Conservation (phyloP, 2,329 filamentous ascomycete species). For the Phialophora tarda region DNA sequence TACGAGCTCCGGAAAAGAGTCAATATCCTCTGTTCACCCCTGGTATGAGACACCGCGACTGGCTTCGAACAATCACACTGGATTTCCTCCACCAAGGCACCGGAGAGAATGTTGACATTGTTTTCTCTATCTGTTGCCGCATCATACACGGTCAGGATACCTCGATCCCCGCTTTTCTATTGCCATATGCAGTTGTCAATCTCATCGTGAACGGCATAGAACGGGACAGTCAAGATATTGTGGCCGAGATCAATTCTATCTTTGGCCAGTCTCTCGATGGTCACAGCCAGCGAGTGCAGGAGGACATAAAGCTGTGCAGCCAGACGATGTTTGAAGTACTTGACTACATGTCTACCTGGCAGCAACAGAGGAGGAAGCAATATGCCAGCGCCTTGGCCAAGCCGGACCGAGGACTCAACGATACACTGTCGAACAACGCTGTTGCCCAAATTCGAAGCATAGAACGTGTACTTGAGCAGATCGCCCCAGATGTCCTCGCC, state of each 20-base stretch:
- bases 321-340: constrained; percentile 91
- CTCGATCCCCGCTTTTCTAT: constrained; percentile 81
- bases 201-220: constrained; percentile 75
- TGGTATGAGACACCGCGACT: constrained; percentile 71
- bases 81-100: constrained; percentile 81
- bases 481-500: constrained; percentile 75
- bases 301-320: constrained; percentile 82
- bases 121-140: constrained; percentile 81
- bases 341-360: constrained; percentile 90
- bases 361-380: constrained; percentile 74
- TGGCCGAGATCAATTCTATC: constrained; percentile 75
- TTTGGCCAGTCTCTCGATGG: constrained; percentile 67
- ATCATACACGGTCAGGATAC: constrained; percentile 86
- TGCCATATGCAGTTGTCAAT: constrained; percentile 86
- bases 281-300: constrained; percentile 63
- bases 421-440: constrained; percentile 29
- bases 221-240: constrained; percentile 65
- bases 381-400: constrained; percentile 24
- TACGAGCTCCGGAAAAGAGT: constrained; percentile 49
- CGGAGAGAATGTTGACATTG: constrained; percentile 72
- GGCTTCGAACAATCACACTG: constrained; percentile 79
- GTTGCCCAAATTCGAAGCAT: constrained; percentile 64
- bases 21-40: constrained; percentile 78
- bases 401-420: constrained; percentile 33
- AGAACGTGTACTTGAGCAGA: constrained; percentile 71